Percentiles rank a stretch among this genome's conserved stretches.
phyloP scores from a whole-genome alignment of 1,139 yeast genomes.

The Debaryomyces sp. region DNA sequence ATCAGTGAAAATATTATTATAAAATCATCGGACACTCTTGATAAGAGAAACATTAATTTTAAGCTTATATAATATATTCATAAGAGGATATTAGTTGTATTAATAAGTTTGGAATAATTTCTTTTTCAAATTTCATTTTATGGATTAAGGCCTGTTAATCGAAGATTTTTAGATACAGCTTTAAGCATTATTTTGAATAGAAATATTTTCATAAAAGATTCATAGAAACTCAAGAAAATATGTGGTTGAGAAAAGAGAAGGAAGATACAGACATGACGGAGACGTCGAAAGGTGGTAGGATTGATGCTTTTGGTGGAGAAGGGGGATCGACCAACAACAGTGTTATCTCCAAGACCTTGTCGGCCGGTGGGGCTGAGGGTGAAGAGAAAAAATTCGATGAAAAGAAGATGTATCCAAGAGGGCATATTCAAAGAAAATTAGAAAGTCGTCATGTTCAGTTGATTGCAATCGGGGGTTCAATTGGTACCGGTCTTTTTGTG shows the following conservation, averaged over 20 bases:
- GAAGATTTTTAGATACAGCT: too few relatives aligned
- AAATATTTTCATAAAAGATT: background rate
- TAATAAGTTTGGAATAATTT: background rate
- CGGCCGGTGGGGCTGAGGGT: background rate
- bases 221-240: background rate
- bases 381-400: background rate
- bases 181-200: background rate
- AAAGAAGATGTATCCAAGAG: background rate
- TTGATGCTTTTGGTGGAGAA: slow-evolving; percentile 3
- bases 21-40: background rate
- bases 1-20: background rate
- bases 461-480: slow-evolving; percentile 37
- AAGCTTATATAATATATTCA: background rate
- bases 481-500: slow-evolving; percentile 43
- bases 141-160: background rate
- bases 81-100: background rate
- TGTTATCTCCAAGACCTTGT: background rate
- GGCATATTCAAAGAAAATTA: slow-evolving; percentile 10
- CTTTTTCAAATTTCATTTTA: background rate
- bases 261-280: background rate
- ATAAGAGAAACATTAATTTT: background rate
- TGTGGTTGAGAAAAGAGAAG: background rate
- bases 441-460: slow-evolving; percentile 33
- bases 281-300: background rate
- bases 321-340: background rate